Evolutionary conservation across 2,329 filamentous ascomycete genomes (phyloP).

Genomic region (Curvularia spicifera): DNA sequence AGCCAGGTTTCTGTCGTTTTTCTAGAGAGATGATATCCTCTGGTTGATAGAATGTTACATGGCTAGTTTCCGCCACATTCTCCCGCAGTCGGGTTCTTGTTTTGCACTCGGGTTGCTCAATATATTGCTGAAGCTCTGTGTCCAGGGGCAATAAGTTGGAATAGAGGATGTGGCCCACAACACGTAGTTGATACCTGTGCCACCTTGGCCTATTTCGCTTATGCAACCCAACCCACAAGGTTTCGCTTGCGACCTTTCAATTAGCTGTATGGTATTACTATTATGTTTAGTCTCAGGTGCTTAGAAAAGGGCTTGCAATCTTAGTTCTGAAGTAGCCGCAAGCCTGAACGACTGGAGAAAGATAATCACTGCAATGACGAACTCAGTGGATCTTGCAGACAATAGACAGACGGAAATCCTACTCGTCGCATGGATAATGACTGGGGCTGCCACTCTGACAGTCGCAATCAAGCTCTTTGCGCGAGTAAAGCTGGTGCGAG

Average conservation of each 20-base stretch:
- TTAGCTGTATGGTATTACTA: too few relatives aligned
- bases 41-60: too few relatives aligned
- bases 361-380: not conserved
- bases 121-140: too few relatives aligned
- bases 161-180: too few relatives aligned
- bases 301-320: not conserved
- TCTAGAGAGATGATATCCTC: too few relatives aligned
- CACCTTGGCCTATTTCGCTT: not conserved
- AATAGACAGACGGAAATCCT: conserved; percentile 12
- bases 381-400: conserved; percentile 1
- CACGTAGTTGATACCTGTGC: not conserved
- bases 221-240: not conserved
- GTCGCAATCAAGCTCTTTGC: conserved; percentile 17
- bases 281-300: not conserved
- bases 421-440: conserved; percentile 16
- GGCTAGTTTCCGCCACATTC: too few relatives aligned
- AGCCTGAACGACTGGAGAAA: not conserved
- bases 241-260: too few relatives aligned
- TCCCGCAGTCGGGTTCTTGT: too few relatives aligned
- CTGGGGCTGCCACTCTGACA: conserved; percentile 9
- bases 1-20: too few relatives aligned
- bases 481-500: conserved; percentile 2
- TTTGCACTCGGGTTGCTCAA: too few relatives aligned
- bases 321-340: too few relatives aligned
- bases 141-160: too few relatives aligned